Percentiles rank a stretch among this genome's conserved stretches.
phyloP scores from a whole-genome alignment of 768 basidiomycete genomes.

The Chalciporus sphaerocephalus region DNA sequence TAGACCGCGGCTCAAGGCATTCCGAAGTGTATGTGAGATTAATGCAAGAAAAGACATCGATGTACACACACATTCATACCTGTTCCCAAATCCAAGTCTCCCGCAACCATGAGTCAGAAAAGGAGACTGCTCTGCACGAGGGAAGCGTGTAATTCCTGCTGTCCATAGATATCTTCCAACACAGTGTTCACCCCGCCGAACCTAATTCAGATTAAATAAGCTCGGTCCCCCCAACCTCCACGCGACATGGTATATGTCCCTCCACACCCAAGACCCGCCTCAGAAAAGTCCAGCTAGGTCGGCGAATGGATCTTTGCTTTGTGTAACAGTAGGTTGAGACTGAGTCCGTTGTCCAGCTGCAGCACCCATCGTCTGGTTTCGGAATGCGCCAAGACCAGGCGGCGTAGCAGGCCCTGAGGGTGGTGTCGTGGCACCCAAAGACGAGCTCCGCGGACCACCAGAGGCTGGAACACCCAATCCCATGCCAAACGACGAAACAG shows the following conservation, averaged over 20 bases:
- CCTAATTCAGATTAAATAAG: too few species aligned
- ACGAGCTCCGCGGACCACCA: conserved; percentile 6
- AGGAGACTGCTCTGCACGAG: too few species aligned
- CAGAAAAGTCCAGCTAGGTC: conserved; percentile 77
- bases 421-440: conserved; percentile 8
- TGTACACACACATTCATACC: conserved; percentile 4
- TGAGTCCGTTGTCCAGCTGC: conserved; percentile 20
- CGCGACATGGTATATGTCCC: not conserved
- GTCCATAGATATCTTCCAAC: not conserved
- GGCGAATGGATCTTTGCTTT: conserved; percentile 76
- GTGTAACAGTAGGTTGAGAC: conserved; percentile 22
- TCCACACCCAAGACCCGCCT: not conserved
- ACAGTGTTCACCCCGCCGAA: conserved; percentile 5
- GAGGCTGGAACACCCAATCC: not conserved
- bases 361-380: conserved; percentile 1
- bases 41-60: conserved; percentile 4
- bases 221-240: too few species aligned
- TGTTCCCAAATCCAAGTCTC: not conserved
- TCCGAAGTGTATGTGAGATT: conserved; percentile 9
- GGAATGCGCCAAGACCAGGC: conserved; percentile 3
- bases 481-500: not conserved
- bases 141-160: not conserved
- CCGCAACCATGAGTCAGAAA: not conserved
- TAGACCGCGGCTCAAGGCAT: too few species aligned
- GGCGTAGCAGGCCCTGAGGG: conserved; percentile 15